These are phyloP conservation scores for Jacaranda copaia DNA, from an alignment of 257 asterid species.

Conservation along the genomic window DNA sequence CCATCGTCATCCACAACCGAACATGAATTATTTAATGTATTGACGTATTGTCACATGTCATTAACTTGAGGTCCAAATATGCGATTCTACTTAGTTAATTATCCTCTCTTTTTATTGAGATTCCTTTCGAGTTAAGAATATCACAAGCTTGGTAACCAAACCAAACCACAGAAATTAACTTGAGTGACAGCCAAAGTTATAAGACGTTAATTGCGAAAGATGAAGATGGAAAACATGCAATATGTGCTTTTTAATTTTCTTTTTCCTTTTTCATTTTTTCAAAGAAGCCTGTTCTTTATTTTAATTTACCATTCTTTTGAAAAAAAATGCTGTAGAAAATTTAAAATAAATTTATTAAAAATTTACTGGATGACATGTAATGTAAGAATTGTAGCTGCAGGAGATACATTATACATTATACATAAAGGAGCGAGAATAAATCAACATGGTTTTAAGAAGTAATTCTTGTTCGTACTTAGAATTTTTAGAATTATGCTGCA, in stretches of 20 bases:
- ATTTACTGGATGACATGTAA: too few species aligned
- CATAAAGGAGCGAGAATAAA: too few species aligned
- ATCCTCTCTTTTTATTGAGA: background rate
- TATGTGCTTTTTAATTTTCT: too few species aligned
- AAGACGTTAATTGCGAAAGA: background rate
- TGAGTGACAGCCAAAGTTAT: background rate
- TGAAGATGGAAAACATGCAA: background rate
- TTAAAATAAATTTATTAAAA: too few species aligned
- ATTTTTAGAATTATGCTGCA: too few species aligned
- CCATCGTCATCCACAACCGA: slow-evolving; percentile 22
- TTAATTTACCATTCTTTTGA: too few species aligned
- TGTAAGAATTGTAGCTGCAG: too few species aligned
- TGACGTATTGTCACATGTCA: background rate
- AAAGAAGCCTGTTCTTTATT: background rate
- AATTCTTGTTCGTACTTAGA: too few species aligned
- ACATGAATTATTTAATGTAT: background rate
- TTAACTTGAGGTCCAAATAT: background rate
- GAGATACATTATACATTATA: too few species aligned
- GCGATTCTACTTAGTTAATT: too few species aligned
- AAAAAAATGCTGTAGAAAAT: too few species aligned
- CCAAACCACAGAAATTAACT: background rate
- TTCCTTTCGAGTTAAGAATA: background rate
- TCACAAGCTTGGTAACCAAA: background rate
- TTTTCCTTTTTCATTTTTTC: background rate
- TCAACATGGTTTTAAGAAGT: too few species aligned